A percentile compares a stretch with the other conserved stretches of the same genome.
These are phyloP conservation scores for Primulina huaijiensis DNA, from an alignment of 257 asterid genomes.

Conservation along the genomic window DNA sequence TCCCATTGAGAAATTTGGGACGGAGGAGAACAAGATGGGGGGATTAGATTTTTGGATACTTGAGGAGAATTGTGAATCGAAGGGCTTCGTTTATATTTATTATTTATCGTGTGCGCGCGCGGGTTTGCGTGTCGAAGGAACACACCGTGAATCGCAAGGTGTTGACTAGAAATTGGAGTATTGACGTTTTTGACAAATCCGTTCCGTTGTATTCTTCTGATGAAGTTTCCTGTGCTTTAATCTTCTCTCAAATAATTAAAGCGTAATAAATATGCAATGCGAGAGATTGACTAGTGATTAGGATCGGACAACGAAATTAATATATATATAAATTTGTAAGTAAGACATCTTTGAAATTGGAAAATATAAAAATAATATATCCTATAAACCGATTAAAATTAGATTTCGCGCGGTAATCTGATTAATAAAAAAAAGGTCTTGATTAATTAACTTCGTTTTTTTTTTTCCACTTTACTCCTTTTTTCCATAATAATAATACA, in stretches of 20 bases:
- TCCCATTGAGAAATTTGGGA: slow-evolving; percentile 33
- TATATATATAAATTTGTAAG: no score
- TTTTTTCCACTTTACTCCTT: no score
- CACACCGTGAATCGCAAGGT: slow-evolving; percentile 20
- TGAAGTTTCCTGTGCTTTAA: background rate
- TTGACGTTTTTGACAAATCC: slow-evolving; percentile 30
- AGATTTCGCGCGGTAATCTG: no score
- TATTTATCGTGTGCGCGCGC: no score
- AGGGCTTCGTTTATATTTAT: background rate
- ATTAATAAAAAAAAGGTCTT: no score
- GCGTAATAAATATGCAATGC: background rate
- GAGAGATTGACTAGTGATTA: background rate
- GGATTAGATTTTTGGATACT: no score
- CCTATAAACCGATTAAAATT: no score
- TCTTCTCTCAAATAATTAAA: no score
- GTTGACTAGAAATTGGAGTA: slow-evolving; percentile 38
- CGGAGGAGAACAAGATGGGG: background rate
- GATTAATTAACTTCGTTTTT: no score
- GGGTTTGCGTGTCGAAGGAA: slow-evolving; percentile 10
- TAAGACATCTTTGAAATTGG: no score
- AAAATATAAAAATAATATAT: no score
- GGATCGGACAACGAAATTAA: background rate
- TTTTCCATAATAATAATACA: no score
- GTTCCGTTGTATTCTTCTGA: background rate
- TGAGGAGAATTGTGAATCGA: background rate